A percentile compares a stretch with the other conserved stretches of the same genome.
These are phyloP conservation scores for Tylopilus vinaceipallidus DNA, from an alignment of 768 basidiomycete genomes.

Conservation along the genomic window DNA sequence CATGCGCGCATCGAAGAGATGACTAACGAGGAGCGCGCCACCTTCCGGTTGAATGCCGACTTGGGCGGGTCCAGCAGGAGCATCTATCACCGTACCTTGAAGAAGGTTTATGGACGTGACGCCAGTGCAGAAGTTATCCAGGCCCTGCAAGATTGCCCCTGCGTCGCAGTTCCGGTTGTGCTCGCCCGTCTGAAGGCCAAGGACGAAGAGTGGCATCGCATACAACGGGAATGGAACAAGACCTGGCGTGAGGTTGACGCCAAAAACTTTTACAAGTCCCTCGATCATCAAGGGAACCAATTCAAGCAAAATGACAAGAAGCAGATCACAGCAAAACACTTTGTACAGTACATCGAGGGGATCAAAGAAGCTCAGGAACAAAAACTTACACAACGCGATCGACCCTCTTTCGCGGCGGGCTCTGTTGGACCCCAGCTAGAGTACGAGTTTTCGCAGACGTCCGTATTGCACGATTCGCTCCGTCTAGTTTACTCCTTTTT, in stretches of 20 bases:
- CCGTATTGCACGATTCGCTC: slow-evolving; percentile 82
- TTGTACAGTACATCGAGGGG: slow-evolving; percentile 76
- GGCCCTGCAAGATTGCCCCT: slow-evolving; percentile 89
- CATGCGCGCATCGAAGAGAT: slow-evolving; percentile 82
- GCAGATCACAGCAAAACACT: slow-evolving; percentile 78
- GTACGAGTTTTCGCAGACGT: slow-evolving; percentile 72
- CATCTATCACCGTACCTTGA: slow-evolving; percentile 90
- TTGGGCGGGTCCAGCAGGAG: slow-evolving; percentile 86
- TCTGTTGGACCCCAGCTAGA: slow-evolving; percentile 71
- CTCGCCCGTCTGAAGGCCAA: slow-evolving; percentile 86
- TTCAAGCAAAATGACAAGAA: slow-evolving; percentile 98
- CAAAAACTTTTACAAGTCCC: slow-evolving; percentile 96
- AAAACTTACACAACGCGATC: slow-evolving; percentile 25
- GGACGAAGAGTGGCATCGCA: slow-evolving; percentile 95
- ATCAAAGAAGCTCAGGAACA: slow-evolving; percentile 59
- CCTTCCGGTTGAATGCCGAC: slow-evolving; percentile 80
- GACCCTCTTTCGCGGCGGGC: slow-evolving; percentile 42
- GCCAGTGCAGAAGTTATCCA: slow-evolving; percentile 72
- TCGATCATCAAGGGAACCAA: slow-evolving; percentile 92
- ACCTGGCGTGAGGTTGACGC: slow-evolving; percentile 97
- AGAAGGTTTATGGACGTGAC: slow-evolving; percentile 89
- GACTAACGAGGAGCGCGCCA: slow-evolving; percentile 79
- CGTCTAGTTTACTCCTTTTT: slow-evolving; percentile 90
- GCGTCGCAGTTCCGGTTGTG: slow-evolving; percentile 88
- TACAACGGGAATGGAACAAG: slow-evolving; percentile 92